Conservation (phyloP, 345 rosid species). For the Alliaria petiolata region DNA sequence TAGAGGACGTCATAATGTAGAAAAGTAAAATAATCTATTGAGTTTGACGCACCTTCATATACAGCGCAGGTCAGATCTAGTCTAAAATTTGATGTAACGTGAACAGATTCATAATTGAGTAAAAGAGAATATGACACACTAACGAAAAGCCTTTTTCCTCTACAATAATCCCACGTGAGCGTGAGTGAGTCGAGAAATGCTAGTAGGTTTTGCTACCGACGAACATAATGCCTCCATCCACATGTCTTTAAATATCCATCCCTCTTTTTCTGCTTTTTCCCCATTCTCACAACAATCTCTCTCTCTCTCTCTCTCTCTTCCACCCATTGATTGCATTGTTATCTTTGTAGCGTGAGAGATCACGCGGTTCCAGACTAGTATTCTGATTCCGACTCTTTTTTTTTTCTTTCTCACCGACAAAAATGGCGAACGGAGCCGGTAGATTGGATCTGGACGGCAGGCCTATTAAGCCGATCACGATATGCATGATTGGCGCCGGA, state of each 20-base stretch:
- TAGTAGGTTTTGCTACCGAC: not conserved
- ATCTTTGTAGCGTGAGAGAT: slow-evolving; percentile 10
- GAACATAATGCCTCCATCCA: not conserved
- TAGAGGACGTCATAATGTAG: too few species aligned
- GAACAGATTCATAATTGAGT: slow-evolving; percentile 8
- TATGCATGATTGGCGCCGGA: slow-evolving; percentile 98
- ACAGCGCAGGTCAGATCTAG: not conserved
- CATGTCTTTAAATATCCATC: slow-evolving; percentile 25
- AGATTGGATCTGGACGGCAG: slow-evolving; percentile 89
- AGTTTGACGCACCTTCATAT: too few species aligned
- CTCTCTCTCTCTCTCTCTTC: not conserved
- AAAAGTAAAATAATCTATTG: too few species aligned
- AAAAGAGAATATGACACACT: not conserved
- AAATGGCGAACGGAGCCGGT: slow-evolving; percentile 37
- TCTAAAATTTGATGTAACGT: not conserved
- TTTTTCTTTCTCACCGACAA: slow-evolving; percentile 7
- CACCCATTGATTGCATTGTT: slow-evolving; percentile 8
- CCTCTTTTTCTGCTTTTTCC: not conserved
- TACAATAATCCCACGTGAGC: slow-evolving; percentile 9
- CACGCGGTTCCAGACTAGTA: slow-evolving; percentile 8
- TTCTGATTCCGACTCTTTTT: not conserved
- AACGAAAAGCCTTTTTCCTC: not conserved
- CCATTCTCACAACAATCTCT: not conserved
- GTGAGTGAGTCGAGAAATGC: not conserved
- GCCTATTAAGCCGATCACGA: slow-evolving; percentile 74